A percentile compares a stretch with the other conserved stretches of the same genome.
phyloP scores from a whole-genome alignment of 176 grass and related monocot genomes.

The Musa schizocarpa region DNA sequence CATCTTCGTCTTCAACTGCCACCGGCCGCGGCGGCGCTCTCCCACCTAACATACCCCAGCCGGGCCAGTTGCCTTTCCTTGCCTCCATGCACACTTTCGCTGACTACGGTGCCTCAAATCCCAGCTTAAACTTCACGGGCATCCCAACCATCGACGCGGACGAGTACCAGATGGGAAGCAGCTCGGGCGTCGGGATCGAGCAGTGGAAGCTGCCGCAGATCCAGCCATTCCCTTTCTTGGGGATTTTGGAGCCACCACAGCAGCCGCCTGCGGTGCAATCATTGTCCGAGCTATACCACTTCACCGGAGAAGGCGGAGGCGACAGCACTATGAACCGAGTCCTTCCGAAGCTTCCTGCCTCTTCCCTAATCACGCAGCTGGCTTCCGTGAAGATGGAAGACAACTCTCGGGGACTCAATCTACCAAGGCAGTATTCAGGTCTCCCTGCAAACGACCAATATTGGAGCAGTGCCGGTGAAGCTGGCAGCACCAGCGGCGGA shows the following conservation, averaged over 20 bases:
- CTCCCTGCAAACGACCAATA: not conserved
- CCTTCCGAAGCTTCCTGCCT: constrained; percentile 48
- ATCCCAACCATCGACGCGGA: constrained; percentile 30
- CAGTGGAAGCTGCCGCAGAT: constrained; percentile 43
- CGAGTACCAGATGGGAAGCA: constrained; percentile 40
- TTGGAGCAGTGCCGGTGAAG: not conserved
- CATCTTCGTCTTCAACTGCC: constrained; percentile 58
- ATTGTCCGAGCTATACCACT: constrained; percentile 38
- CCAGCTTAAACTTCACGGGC: constrained; percentile 45
- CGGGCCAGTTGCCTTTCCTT: constrained; percentile 34
- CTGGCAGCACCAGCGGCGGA: constrained; percentile 14
- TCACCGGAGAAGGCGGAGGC: constrained; percentile 32
- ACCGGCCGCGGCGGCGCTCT: constrained; percentile 20
- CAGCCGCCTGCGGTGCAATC: constrained; percentile 31
- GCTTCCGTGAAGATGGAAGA: constrained; percentile 18
- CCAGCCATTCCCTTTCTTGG: constrained; percentile 25
- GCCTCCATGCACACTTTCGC: constrained; percentile 24
- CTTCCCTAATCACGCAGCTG: constrained; percentile 9
- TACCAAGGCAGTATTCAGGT: not conserved
- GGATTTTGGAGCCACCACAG: constrained; percentile 18
- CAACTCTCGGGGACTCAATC: not conserved
- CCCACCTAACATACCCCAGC: constrained; percentile 31
- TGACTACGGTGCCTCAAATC: constrained; percentile 20
- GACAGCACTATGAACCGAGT: constrained; percentile 21
- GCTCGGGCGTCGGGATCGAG: constrained; percentile 21